Evolutionary conservation across 2,329 filamentous ascomycete species (phyloP), one percentile per base, ranked within the genome.

Genomic region (Verticillium zaregamsianum): DNA sequence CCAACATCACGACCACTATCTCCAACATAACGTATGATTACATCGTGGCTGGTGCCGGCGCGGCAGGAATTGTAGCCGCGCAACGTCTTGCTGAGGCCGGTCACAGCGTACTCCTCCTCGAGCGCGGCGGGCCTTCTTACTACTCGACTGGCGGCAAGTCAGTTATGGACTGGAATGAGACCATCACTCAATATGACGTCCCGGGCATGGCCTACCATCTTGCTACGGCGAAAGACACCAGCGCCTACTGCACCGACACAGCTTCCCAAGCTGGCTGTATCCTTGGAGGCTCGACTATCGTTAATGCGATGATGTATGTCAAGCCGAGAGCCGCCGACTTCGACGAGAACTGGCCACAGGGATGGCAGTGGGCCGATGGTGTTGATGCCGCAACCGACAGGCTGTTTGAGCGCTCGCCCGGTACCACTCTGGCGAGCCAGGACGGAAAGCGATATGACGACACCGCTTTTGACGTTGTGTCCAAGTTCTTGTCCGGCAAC

Each of bases 271-370:
- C 70, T 55, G 72, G 69, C n/a, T 74, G 72, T 59, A 65, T 74
- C 15, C 69, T 74, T 12, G 72, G 72, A 32, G 72, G 72, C 23
- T 71, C 69, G 2, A 71, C 68, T 8, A 66, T 65, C 14, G 64
- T 74, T 61, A 71, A 71, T 62, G 68, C 66, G 59, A 64, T 68
- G 63, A 67, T 71, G 63, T 71, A 66, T 57, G 65, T 71, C 23
- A 65, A 65, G 57, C 69, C 66, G 25, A 61, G 62, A 32, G 55
- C 64, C 2, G 35, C 20, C 9, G 56, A 58, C 14, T 58, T 58
- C 28, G 56, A 58, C 17, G 28, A 35, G 35, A 58, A 45, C 1
- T 67, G 65, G 65, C 66, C 65, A 2, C 31, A 61, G 11, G 64
- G 64, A 23, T 68, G 66, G 65, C 59, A 63, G 28, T 67, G 66